Base-by-base conservation (phyloP, 2,329 filamentous ascomycete species). In the Ustulina deusta region DNA sequence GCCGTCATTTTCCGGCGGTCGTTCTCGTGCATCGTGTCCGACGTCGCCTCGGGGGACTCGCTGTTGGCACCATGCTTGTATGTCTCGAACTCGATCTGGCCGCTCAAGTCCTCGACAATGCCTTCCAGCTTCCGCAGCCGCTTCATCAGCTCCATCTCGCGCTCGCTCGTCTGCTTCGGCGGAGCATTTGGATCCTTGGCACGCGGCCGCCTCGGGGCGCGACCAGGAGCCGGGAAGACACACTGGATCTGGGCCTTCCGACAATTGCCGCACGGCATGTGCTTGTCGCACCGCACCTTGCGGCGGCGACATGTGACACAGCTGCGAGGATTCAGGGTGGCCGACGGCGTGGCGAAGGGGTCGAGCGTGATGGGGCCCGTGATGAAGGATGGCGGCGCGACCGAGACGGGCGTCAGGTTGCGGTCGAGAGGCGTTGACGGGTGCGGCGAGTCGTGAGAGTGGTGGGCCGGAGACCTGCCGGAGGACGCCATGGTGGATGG, bases 241-340 rank as follows among this genome's bases (percentile, higher is more conserved):
- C 91, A 94, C 72, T 90, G 87, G 65, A 91, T 91, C 73, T 89
- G 83, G 46, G 90, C 90, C 71, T 90, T 87, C 48, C 87, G 86
- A 78, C 91, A 94, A 78, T 94, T 93, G 73, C 88, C 88, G 78
- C 91, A 94, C 17, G 91, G 90, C 83, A 92, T 88, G 74, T 87
- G 85, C 81, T 93, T 93, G 81, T 94, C 90, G 83, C 91, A 94
- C 74, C 91, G 90, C 62, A 94, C 91, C 75, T 90, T 90, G 51
- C 87, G 80, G 52, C 81, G 79, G 3, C 85, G 78, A 73, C 85
- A 87, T 32, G 84, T 86, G 17, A 86, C 82, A 71, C 85, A 87
- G 29, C 81, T 83, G 48, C 78, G 72, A 9, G 78, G 77, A 34
- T 79, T 79, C 15, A 79, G 67, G 25, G 72, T 65, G 6, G 73